These are phyloP conservation scores for Cryptosporidium meleagridis DNA, from an alignment of 169 alveolate species.

Conservation along the genomic window DNA sequence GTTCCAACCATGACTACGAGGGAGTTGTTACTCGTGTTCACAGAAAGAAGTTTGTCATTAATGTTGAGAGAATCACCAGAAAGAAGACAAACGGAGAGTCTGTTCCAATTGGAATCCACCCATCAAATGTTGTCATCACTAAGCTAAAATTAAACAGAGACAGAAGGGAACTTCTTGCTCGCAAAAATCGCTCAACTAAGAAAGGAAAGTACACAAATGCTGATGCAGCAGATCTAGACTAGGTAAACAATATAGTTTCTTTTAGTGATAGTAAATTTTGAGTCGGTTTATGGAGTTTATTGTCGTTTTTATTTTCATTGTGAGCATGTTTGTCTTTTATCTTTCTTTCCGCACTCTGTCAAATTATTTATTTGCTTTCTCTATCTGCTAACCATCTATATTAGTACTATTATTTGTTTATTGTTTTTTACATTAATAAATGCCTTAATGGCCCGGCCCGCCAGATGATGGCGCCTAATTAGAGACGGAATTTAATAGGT, in stretches of 20 bases:
- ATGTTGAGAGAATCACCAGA: conserved; percentile 95
- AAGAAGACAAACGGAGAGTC: conserved; percentile 93
- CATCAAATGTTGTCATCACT: conserved; percentile 96
- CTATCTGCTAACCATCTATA: too few relatives aligned
- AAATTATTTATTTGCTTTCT: neutral
- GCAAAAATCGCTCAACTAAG: conserved; percentile 87
- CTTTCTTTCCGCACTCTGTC: neutral
- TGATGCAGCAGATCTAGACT: conserved; percentile 59
- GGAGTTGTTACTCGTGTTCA: conserved; percentile 97
- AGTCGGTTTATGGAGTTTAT: conserved; percentile 8
- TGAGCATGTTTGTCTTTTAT: neutral
- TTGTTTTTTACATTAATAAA: too few relatives aligned
- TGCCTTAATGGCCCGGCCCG: neutral
- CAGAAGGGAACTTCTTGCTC: conserved; percentile 91
- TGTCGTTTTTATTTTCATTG: neutral
- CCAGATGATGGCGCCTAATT: neutral
- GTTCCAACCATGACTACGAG: conserved; percentile 95
- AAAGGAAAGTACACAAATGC: conserved; percentile 80
- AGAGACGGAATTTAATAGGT: conserved; percentile 25
- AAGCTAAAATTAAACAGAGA: conserved; percentile 93
- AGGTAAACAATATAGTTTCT: conserved; percentile 26
- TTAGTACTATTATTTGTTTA: neutral
- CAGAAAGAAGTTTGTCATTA: conserved; percentile 96
- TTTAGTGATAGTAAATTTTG: conserved; percentile 13
- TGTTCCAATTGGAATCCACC: conserved; percentile 93